A percentile compares a stretch with the other conserved stretches of the same genome.
Conservation (phyloP, 2,329 filamentous ascomycete species). For the Pyrenophora graminea region DNA sequence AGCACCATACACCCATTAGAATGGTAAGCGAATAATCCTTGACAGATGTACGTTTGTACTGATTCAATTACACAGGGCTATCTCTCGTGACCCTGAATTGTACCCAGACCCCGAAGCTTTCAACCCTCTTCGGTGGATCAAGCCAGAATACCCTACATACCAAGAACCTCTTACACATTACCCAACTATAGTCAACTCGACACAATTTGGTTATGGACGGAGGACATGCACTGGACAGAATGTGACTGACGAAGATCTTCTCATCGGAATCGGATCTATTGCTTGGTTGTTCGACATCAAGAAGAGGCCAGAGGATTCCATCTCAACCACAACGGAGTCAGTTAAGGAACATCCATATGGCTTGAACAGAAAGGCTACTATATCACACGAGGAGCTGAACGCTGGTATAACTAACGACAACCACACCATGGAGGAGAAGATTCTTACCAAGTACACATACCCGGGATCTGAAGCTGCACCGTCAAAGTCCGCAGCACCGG, state of each 20-base stretch:
- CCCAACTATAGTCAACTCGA: constrained; percentile 59
- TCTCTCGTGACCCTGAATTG: constrained; percentile 56
- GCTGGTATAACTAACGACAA: constrained; percentile 28
- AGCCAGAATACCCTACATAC: constrained; percentile 58
- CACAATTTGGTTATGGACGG: constrained; percentile 60
- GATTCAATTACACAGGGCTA: constrained; percentile 47
- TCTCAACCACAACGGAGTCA: constrained; percentile 9
- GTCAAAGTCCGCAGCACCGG: constrained; percentile 6
- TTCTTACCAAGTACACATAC: constrained; percentile 34
- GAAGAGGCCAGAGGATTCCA: constrained; percentile 19
- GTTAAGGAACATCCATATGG: constrained; percentile 23
- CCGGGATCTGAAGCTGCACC: constrained; percentile 24
- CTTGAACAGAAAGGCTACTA: constrained; percentile 41
- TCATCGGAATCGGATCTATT: constrained; percentile 50
- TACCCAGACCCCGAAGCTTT: constrained; percentile 71
- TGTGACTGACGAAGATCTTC: constrained; percentile 49
- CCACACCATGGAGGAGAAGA: constrained; percentile 29
- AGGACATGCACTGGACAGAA: constrained; percentile 52
- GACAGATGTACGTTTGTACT: constrained; percentile 5
- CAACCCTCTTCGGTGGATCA: constrained; percentile 65
- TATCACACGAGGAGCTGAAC: constrained; percentile 45
- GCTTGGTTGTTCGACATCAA: constrained; percentile 53
- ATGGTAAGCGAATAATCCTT: constrained; percentile 39
- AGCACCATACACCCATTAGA: constrained; percentile 51
- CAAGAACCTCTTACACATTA: constrained; percentile 56